Base-by-base conservation (phyloP, 306 rosid species). In the Ochetophila trinervis region DNA sequence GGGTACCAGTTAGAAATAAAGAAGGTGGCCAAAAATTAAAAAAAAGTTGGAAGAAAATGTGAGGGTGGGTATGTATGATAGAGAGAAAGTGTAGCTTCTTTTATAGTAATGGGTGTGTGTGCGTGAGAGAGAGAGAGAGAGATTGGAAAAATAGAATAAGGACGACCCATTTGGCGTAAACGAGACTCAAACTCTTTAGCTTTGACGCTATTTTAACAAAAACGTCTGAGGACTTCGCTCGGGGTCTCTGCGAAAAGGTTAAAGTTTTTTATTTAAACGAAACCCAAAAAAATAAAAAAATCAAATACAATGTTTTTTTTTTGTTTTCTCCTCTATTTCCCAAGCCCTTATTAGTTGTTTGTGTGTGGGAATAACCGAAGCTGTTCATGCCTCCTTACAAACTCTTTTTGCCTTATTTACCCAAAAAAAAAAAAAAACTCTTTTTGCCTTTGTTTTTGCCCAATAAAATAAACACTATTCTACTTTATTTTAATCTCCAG, bases 161-260 rank as follows among this genome's bases (percentile, higher is more conserved):
- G 88, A 85, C 84, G 83, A 89, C 88, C 82, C 75, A 67, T 84
- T 81, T 86, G 80, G 91, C 97, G 97, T 93, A 84, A 84, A 76
- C 84, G 20, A 84, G 77, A 93, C 99, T 87, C 99, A 86, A 93
- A 34, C 87, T 75, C 62, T 60, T 80, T 76, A 55, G 63, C 77
- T 74, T 77, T 78, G 75, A 83, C 86, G 65, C 77, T 34, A 56
- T 66, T 76, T 67, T 76, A 57, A 70, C 73, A 51, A 52, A 63
- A 68, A 62, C 48, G 58, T 63, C 35, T 53, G n/a, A 57, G 59
- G 37, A 27, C 11, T 55, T 21, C 57, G 53, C 68, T 47, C 27
- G 44, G 35, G 35, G 22, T 6, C 71, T 62, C 67, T 68, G 36
- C 72, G 53, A 63, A 73, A 59, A 58, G 60, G 68, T 67, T 52